Evolutionary conservation across 257 asterid species (phyloP).

Genomic region (Galeopsis tetrahit): DNA sequence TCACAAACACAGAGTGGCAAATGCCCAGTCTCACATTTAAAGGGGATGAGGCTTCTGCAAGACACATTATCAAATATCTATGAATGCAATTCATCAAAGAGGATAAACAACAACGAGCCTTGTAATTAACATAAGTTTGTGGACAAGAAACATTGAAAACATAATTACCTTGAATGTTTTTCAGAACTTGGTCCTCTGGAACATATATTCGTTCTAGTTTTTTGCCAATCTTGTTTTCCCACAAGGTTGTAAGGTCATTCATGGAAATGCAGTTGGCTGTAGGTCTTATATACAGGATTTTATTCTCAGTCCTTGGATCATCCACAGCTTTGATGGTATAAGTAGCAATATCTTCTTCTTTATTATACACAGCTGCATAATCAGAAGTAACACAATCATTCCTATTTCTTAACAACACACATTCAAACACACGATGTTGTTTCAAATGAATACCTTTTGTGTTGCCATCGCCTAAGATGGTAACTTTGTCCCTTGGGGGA

Average conservation of each 20-base stretch:
- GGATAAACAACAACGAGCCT: too few species aligned
- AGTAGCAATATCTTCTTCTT: conserved; percentile 57
- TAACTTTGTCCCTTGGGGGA: conserved; percentile 60
- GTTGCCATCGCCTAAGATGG: conserved; percentile 59
- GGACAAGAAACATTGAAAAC: neutral
- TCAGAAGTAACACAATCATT: neutral
- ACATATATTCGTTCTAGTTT: conserved; percentile 48
- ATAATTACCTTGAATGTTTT: conserved; percentile 49
- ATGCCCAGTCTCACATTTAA: conserved; percentile 41
- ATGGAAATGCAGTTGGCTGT: conserved; percentile 50
- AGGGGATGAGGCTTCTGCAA: conserved; percentile 50
- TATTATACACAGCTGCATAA: conserved; percentile 48
- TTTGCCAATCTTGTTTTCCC: conserved; percentile 62
- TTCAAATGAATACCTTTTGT: conserved; percentile 42
- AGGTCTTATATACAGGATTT: conserved; percentile 58
- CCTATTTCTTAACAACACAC: neutral
- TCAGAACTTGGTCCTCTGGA: conserved; percentile 52
- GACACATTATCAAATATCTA: conserved; percentile 4
- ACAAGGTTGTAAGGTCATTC: conserved; percentile 54
- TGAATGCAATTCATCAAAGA: neutral
- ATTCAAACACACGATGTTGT: neutral
- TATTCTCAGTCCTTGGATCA: conserved; percentile 58
- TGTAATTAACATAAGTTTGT: neutral
- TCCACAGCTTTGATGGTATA: conserved; percentile 59
- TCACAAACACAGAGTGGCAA: conserved; percentile 49